A percentile compares a stretch with the other conserved stretches of the same genome.
Evolutionary conservation across 768 basidiomycete genomes (phyloP).

Genomic region (Gyrodon lividus): DNA sequence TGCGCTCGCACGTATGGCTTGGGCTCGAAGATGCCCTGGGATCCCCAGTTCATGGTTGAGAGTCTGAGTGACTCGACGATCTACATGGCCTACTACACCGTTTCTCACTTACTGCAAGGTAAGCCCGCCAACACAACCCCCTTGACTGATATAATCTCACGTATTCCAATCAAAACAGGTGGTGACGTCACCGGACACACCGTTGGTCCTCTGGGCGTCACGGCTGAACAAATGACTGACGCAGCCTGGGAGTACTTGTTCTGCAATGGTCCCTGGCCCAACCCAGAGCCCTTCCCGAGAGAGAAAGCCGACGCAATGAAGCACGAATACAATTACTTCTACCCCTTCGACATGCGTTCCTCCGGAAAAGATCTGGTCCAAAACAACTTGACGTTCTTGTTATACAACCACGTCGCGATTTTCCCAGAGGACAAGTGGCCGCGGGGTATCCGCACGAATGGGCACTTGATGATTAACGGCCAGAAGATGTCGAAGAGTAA

Average conservation of each 20-base stretch:
- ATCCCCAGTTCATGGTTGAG: slow-evolving; percentile 94
- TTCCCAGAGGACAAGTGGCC: slow-evolving; percentile 91
- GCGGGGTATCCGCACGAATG: slow-evolving; percentile 88
- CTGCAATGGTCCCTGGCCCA: slow-evolving; percentile 74
- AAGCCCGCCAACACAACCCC: slow-evolving; percentile 17
- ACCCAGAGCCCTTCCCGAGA: slow-evolving; percentile 57
- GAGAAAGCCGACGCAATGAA: slow-evolving; percentile 85
- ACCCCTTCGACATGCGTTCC: slow-evolving; percentile 96
- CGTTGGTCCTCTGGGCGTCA: slow-evolving; percentile 82
- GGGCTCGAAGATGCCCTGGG: slow-evolving; percentile 96
- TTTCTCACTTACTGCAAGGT: slow-evolving; percentile 90
- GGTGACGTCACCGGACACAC: slow-evolving; percentile 75
- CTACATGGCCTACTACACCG: slow-evolving; percentile 98
- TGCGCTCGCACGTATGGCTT: slow-evolving; percentile 98
- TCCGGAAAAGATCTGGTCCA: slow-evolving; percentile 97
- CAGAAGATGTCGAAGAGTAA: slow-evolving; percentile 99
- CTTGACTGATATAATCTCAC: slow-evolving; percentile 8
- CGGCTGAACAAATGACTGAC: slow-evolving; percentile 92
- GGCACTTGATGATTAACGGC: slow-evolving; percentile 95
- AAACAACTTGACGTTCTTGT: slow-evolving; percentile 90
- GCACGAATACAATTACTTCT: slow-evolving; percentile 94
- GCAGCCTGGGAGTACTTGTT: slow-evolving; percentile 97
- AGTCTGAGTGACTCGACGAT: slow-evolving; percentile 96
- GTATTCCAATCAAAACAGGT: slow-evolving; percentile 36
- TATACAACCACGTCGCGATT: slow-evolving; percentile 94